Conservation (phyloP, 192 early-diverging fungal species). For the Linnemannia schmuckeri region DNA sequence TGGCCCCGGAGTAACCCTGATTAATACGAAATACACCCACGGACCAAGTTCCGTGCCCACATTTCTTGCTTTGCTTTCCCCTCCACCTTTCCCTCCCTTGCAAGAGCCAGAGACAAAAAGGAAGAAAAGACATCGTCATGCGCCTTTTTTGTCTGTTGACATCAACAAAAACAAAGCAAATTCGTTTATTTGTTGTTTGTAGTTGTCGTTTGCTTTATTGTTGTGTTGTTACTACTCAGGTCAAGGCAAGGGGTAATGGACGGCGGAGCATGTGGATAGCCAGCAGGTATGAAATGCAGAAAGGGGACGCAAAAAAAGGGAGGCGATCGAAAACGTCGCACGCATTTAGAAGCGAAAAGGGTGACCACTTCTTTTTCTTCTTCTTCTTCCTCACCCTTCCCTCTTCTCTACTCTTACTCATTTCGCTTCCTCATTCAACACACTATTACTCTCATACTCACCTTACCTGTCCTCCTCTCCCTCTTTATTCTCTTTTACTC, state of each 20-base stretch:
- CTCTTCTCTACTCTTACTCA: background rate
- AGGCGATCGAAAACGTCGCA: no score
- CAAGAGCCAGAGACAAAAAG: background rate
- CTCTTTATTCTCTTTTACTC: background rate
- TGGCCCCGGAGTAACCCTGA: background rate
- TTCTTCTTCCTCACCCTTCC: slow-evolving; percentile 8
- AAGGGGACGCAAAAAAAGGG: no score
- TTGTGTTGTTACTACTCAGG: no score
- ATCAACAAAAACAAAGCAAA: background rate
- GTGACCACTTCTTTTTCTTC: background rate
- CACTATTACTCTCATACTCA: background rate
- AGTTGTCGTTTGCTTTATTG: background rate
- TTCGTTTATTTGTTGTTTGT: background rate
- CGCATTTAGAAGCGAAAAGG: no score
- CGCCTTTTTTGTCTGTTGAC: background rate
- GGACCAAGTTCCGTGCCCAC: slow-evolving; percentile 2
- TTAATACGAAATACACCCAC: background rate
- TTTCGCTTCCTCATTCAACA: background rate
- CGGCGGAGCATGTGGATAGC: no score
- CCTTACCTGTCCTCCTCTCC: background rate
- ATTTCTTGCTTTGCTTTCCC: background rate
- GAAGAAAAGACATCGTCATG: background rate
- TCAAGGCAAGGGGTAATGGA: no score
- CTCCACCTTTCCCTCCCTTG: background rate
- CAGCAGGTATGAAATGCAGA: no score